phyloP scores from a whole-genome alignment of 176 grass and related monocot genomes.

The Aegilops tauschii region DNA sequence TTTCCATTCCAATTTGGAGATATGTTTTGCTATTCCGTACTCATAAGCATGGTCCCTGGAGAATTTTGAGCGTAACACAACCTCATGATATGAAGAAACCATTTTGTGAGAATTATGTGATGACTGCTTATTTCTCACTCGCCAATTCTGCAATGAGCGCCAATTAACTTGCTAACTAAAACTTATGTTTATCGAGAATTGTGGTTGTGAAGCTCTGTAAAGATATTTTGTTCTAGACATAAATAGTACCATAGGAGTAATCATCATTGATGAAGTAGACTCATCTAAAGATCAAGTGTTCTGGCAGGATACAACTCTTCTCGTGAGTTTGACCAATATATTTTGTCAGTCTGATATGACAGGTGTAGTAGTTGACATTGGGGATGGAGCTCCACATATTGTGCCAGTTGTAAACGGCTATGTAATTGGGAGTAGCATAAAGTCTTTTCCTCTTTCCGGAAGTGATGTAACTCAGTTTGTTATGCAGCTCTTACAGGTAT shows the following conservation, averaged over 20 bases:
- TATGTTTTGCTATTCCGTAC: background rate
- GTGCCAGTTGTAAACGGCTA: constrained; percentile 98
- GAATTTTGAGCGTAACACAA: background rate
- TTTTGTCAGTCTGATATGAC: constrained; percentile 97
- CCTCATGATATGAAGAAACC: background rate
- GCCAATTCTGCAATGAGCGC: background rate
- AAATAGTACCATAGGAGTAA: background rate
- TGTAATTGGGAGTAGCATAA: constrained; percentile 98
- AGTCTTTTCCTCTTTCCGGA: constrained; percentile 85
- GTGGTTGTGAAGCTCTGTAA: background rate
- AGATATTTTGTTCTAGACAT: background rate
- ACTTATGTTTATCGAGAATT: background rate
- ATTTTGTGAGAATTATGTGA: background rate
- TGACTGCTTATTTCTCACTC: background rate
- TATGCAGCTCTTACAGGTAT: constrained; percentile 91
- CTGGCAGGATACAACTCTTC: constrained; percentile 16
- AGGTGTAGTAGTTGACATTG: constrained; percentile 98
- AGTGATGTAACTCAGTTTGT: constrained; percentile 82
- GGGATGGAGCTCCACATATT: constrained; percentile 81
- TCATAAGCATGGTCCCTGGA: background rate
- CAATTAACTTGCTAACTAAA: background rate
- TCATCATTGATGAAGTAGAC: background rate
- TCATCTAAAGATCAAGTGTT: background rate
- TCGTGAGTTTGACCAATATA: constrained; percentile 56
- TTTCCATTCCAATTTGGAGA: background rate